Conservation (phyloP, 345 rosid species). For the Cardiospermum halicacabum region DNA sequence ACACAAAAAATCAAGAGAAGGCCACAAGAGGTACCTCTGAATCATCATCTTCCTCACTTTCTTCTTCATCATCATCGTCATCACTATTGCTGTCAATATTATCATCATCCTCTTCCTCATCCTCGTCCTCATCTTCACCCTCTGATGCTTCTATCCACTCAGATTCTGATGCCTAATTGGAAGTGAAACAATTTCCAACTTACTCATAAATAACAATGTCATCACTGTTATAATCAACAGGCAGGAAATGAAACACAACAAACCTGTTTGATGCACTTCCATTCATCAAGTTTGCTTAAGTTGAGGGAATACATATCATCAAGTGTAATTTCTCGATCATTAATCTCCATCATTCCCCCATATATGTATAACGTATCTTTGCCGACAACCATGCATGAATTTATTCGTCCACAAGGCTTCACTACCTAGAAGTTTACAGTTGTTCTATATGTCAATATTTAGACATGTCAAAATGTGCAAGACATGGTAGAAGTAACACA, state of each 20-base stretch:
- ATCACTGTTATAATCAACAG: constrained; percentile 1
- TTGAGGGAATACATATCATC: constrained; percentile 91
- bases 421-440: constrained; percentile 47
- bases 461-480: neutral
- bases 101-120: constrained; percentile 48
- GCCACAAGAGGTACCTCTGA: constrained; percentile 33
- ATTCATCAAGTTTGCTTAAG: constrained; percentile 96
- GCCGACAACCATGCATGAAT: constrained; percentile 89
- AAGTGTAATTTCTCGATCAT: constrained; percentile 82
- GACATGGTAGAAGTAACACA: constrained; percentile 20
- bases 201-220: neutral
- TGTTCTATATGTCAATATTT: constrained; percentile 15
- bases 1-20: constrained; percentile 1
- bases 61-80: constrained; percentile 47
- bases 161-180: constrained; percentile 70
- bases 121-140: constrained; percentile 79
- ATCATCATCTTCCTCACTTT: constrained; percentile 41
- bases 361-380: constrained; percentile 82
- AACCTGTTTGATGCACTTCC: constrained; percentile 97
- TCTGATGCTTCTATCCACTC: constrained; percentile 93
- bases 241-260: constrained; percentile 30
- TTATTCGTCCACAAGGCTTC: constrained; percentile 96
- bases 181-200: neutral
- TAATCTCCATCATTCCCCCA: constrained; percentile 98
- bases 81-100: constrained; percentile 44